Evolutionary conservation across 257 asterid genomes (phyloP), one percentile per base, ranked within the genome.

Genomic region (Ilex aquifolium): DNA sequence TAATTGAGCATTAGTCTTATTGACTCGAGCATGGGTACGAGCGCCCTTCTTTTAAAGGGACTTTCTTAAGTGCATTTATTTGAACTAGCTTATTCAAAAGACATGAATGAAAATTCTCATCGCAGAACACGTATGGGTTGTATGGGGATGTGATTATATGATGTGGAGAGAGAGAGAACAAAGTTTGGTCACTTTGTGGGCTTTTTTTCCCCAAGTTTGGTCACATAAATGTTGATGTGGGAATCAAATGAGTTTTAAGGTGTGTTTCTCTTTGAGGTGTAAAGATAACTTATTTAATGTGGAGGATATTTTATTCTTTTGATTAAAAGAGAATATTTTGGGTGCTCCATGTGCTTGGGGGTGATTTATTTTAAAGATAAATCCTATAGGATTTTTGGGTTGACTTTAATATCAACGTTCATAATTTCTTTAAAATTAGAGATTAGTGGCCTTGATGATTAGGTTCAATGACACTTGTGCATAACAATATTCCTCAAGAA

Each of bases 311-410:
- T 56, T 51, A 21, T 21, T 21, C 27, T 67, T 66, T 54, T 62
- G 44, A 63, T 64, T 44, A 5, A 60, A 31, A 67, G 63, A 50
- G 77, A 67, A 63, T 69, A 77, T 66, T 71, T 80, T 69, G 66
- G 88, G 78, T 73, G 80, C 74, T 79, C 85, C 82, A 83, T 81
- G 88, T 73, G 80, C 70, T 71, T 75, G 54, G 78, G 77, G 31
- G 60, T 58, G 74, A 46, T 74, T 73, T 66, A 67, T 62, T 62
- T 74, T 70, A 65, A 74, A 72, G 54, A 70, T 61, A 44, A 63
- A 64, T 21, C 27, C 27, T 21, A 21, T 21, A 21, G 27, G 27
- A 21, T 21, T 21, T 21, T 21, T 21, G 1, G 0, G 27, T 21
- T 21, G 27, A 21, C 27, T 21, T 21, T 21, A 21, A 21, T 21